Conservation (phyloP, 2,329 filamentous ascomycete species). For the Penicillium sp. region DNA sequence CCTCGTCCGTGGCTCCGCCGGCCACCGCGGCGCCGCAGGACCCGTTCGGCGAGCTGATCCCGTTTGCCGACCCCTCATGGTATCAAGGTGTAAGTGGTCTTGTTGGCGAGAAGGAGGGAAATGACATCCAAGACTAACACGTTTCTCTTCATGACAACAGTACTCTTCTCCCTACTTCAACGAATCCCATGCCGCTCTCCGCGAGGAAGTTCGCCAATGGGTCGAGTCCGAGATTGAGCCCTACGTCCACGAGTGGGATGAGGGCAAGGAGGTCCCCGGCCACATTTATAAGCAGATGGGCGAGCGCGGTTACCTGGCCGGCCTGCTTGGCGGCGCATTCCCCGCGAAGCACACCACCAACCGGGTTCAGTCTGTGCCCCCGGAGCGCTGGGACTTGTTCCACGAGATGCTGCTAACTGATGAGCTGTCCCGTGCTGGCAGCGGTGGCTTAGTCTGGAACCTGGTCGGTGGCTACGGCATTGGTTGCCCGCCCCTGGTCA, state of each 20-base stretch:
- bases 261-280: constrained; percentile 85
- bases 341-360: constrained; percentile 74
- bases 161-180: constrained; percentile 98
- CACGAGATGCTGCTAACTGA: constrained; percentile 96
- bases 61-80: constrained; percentile 91
- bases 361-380: constrained; percentile 74
- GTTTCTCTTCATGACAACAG: constrained; percentile 48
- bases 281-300: constrained; percentile 96
- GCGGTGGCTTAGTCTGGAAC: constrained; percentile 96
- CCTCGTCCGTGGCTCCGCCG: constrained; percentile 47
- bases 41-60: constrained; percentile 81
- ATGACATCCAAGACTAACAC: constrained; percentile 11
- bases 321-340: constrained; percentile 79
- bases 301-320: constrained; percentile 86
- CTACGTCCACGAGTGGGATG: constrained; percentile 93
- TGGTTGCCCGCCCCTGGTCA: constrained; percentile 86
- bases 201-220: constrained; percentile 90
- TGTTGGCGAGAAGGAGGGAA: not conserved
- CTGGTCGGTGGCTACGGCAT: constrained; percentile 96
- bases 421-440: constrained; percentile 85
- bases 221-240: constrained; percentile 88
- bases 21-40: constrained; percentile 76
- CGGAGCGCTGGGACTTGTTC: constrained; percentile 97
- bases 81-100: constrained; percentile 79
- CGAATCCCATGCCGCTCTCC: constrained; percentile 87